These are phyloP conservation scores for Trichoderma semiorbis DNA, from an alignment of 2,329 filamentous ascomycete species.

Conservation along the genomic window DNA sequence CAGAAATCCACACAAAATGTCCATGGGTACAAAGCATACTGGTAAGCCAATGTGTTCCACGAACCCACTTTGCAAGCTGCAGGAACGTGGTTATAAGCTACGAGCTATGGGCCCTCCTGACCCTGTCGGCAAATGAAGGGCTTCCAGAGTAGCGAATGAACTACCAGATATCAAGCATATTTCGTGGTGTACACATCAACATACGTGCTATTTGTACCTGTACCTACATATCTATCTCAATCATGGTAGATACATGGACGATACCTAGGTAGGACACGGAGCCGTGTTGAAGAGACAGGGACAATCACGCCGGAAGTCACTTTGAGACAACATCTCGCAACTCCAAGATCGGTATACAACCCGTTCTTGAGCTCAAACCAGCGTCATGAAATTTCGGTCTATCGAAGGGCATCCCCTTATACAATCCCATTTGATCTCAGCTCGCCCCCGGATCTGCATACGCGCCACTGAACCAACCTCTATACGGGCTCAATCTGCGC, in stretches of 20 bases:
- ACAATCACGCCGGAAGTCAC: not conserved
- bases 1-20: not conserved
- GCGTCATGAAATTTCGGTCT: not conserved
- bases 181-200: not conserved
- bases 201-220: not conserved
- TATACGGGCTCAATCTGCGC: not conserved
- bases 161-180: not conserved
- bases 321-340: not conserved
- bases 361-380: not conserved
- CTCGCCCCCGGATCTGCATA: not conserved
- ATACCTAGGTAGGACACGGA: not conserved
- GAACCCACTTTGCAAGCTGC: not conserved
- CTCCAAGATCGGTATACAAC: not conserved
- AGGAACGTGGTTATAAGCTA: not conserved
- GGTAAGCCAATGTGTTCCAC: not conserved
- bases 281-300: not conserved
- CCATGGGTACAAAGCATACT: not conserved
- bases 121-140: not conserved
- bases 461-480: not conserved
- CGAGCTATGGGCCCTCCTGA: not conserved
- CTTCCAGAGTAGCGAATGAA: not conserved
- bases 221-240: not conserved
- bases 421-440: not conserved
- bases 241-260: not conserved
- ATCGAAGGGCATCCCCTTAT: not conserved